Evolutionary conservation across 2,329 filamentous ascomycete genomes (phyloP).

Genomic region (Pyrenochaeta sp.): DNA sequence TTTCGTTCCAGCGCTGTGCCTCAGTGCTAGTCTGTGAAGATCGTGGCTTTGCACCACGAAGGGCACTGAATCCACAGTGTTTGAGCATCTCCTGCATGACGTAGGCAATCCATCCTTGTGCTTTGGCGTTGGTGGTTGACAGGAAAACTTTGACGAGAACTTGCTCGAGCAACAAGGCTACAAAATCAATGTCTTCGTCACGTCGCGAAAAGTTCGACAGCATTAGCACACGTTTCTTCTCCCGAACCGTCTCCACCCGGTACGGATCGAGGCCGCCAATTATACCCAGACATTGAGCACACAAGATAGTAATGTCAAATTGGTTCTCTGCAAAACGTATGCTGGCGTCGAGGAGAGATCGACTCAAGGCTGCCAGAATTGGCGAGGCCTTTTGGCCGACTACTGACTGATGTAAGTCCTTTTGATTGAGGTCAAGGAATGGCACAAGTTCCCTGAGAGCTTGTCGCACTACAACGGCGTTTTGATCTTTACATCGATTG

Average conservation of each 20-base stretch:
- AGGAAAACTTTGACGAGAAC: conserved; percentile 91
- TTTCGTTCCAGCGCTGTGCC: conserved; percentile 77
- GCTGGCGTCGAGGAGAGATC: conserved; percentile 84
- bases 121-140: conserved; percentile 84
- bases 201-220: conserved; percentile 83
- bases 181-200: conserved; percentile 84
- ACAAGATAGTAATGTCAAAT: conserved; percentile 73
- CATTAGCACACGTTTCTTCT: conserved; percentile 84
- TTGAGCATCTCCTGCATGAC: conserved; percentile 92
- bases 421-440: conserved; percentile 77
- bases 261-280: conserved; percentile 94
- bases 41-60: conserved; percentile 60
- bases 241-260: conserved; percentile 79
- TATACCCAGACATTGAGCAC: conserved; percentile 83
- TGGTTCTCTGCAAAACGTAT: conserved; percentile 78
- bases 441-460: conserved; percentile 78
- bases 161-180: conserved; percentile 83
- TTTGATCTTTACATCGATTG: conserved; percentile 80
- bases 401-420: conserved; percentile 79
- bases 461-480: conserved; percentile 82
- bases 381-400: conserved; percentile 84
- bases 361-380: conserved; percentile 74
- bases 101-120: conserved; percentile 92
- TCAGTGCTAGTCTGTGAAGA: conserved; percentile 64
- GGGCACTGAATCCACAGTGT: conserved; percentile 74